Evolutionary conservation across 2,329 filamentous ascomycete genomes (phyloP), one percentile per base, ranked within the genome.

Genomic region (Phaeosphaeriaceae sp.): DNA sequence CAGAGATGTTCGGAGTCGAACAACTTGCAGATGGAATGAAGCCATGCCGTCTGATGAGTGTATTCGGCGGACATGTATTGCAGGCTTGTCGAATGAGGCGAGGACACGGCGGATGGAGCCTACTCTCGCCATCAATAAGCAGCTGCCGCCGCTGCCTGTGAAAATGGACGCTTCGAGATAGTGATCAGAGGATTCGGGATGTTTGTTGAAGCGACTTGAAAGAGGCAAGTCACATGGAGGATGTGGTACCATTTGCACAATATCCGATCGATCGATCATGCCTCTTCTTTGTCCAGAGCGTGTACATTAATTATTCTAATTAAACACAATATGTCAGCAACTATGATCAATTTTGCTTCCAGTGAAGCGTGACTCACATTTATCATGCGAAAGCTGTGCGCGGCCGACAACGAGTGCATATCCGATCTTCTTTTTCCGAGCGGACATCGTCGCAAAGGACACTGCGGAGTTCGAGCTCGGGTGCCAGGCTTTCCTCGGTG

Each of bases 101-200:
- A 27, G 3, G 31, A 17, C 19, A n/a, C 27, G 40, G 20, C 19
- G n/a, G 17, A 6, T 40, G 36, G n/a, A 36, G 19, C 47, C 24
- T 19, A 11, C 46, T 17, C n/a, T 56, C 1, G 52, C 57, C 7
- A 51, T 58, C 19, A 60, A 61, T 36, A 63, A 63, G 44, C 45
- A 24, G 21, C 36, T 63, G 24, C 60, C 57, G 20, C 57, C 60
- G 2, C 40, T 63, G 20, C 60, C 60, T 19, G 48, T 50, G 3
- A 40, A 19, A 10, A 5, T 44, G n/a, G 46, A 48, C 13, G 31
- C 6, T 11, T 13, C 13, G 31, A 36, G 11, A 36, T 13, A 36
- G 31, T 36, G 11, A 36, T 36, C 13, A 11, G 31, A 36, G 13
- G 13, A 13, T 15, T 27, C 25, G 25, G 4, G 25, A 27, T 4